Evolutionary conservation across 441 rosid genomes (phyloP), one percentile per base, ranked within the genome.

Genomic region (Populus trichocarpa): DNA sequence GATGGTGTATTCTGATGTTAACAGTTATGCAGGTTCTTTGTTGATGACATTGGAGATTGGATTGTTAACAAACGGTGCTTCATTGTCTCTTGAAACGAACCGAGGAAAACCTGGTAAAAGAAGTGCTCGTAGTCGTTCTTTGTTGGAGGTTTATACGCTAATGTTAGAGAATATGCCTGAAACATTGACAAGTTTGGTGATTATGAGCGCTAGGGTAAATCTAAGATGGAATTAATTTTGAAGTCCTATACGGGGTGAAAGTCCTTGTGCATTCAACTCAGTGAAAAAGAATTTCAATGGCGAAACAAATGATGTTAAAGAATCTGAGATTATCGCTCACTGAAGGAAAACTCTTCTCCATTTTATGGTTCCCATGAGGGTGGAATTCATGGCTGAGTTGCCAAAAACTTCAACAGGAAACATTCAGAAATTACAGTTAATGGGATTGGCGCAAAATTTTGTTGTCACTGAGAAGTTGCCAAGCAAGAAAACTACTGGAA

Each of bases 321-420:
- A 89, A 71, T 81, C 67, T 12, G 92, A 89, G 8, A 82, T 89
- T 7, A 72, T 91, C 18, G 6, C 79, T 8, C 81, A 73, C 74
- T 90, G 91, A 74, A 86, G 90, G 67, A 76, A 83, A 74, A 88
- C 88, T 69, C 81, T 92, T n/a, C 86, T 93, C 0, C 85, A 50
- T 68, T 92, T 81, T 73, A 91, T 88, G 97, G 83, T 88, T 66
- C 97, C 95, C 0, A 90, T 84, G 81, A 88, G 83, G 83, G 89
- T 91, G 3, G 90, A 72, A 57, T 81, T 91, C 76, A 2, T 86
- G 75, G 67, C 80, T 22, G 88, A 89, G 70, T 70, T 92, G 69
- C 93, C 95, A 0, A 92, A 88, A 83, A 92, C 88, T 14, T 8
- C 87, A 0, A 92, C 88, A 0, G 89, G 89, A 0, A 92, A 92